Percentiles rank a stretch among this genome's conserved stretches.
These are phyloP conservation scores for Phytophthora tubulina DNA, from an alignment of 352 stramenopile genomes.

Conservation along the genomic window DNA sequence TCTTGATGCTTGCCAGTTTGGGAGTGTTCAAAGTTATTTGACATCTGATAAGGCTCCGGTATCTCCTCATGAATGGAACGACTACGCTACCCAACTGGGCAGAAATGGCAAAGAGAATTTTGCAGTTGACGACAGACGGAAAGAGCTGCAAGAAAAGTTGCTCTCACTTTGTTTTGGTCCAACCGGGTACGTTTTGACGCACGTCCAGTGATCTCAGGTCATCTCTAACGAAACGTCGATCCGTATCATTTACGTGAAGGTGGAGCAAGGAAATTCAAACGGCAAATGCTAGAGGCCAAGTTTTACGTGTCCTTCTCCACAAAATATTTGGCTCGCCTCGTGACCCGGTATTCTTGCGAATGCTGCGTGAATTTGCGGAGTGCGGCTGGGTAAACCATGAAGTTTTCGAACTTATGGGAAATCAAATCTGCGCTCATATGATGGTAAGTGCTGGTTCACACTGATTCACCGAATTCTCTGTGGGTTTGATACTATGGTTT, in stretches of 20 bases:
- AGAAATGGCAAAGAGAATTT: constrained; percentile 1
- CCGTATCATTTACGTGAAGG: constrained; percentile 20
- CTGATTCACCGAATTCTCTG: not conserved
- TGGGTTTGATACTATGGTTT: constrained; percentile 15
- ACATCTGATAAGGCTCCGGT: not conserved
- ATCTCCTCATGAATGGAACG: constrained; percentile 31
- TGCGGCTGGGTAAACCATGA: constrained; percentile 41
- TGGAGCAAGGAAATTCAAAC: constrained; percentile 41
- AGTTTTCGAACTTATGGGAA: constrained; percentile 35
- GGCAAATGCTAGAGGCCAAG: constrained; percentile 9
- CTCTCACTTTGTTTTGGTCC: constrained; percentile 41
- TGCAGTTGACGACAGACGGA: not conserved
- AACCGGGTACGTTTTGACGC: constrained; percentile 39
- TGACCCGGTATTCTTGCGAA: constrained; percentile 50
- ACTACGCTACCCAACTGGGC: constrained; percentile 2
- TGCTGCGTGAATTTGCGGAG: constrained; percentile 54
- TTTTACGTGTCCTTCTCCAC: constrained; percentile 44
- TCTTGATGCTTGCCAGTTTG: constrained; percentile 46
- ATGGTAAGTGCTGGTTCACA: constrained; percentile 37
- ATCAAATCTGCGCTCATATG: constrained; percentile 45
- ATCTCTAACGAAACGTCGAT: constrained; percentile 2
- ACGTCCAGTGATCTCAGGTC: not conserved
- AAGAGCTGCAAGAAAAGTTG: constrained; percentile 41
- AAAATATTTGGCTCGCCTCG: constrained; percentile 60
- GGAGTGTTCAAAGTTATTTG: constrained; percentile 7